Evolutionary conservation across 1,284 basidiomycete species (phyloP).

Genomic region (Moesziomyces antarcticus): DNA sequence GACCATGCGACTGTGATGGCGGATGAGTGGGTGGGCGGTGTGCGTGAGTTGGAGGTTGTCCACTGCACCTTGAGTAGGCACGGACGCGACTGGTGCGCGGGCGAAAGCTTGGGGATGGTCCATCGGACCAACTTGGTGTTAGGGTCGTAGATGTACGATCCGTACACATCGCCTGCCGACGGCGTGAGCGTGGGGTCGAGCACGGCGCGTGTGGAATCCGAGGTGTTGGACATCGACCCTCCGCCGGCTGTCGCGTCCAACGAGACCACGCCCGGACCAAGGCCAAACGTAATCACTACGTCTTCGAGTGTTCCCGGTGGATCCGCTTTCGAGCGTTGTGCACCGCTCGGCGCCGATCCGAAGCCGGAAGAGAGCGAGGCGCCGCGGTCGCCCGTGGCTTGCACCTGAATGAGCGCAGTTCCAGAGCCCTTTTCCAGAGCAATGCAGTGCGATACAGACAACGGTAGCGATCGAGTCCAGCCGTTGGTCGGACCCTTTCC

Average conservation of each 20-base stretch:
- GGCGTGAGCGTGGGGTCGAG: conserved; percentile 8
- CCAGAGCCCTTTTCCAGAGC: conserved; percentile 23
- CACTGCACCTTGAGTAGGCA: conserved; percentile 42
- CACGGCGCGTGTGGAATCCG: not conserved
- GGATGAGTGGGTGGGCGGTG: conserved; percentile 73
- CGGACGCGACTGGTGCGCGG: conserved; percentile 10
- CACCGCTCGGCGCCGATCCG: not conserved
- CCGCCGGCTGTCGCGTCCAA: conserved; percentile 49
- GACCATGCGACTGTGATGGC: conserved; percentile 79
- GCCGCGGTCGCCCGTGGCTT: conserved; percentile 11
- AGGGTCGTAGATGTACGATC: conserved; percentile 54
- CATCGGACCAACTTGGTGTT: conserved; percentile 44
- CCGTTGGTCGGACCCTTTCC: conserved; percentile 30
- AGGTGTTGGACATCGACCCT: conserved; percentile 10
- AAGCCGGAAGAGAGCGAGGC: conserved; percentile 4
- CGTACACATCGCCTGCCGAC: conserved; percentile 21
- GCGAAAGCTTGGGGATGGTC: conserved; percentile 38
- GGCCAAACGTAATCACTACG: conserved; percentile 49
- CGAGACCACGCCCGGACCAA: conserved; percentile 49
- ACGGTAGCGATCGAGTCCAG: conserved; percentile 21
- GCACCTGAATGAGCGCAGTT: conserved; percentile 25
- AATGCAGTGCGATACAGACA: conserved; percentile 19
- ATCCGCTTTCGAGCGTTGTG: conserved; percentile 8
- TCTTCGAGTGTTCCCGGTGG: conserved; percentile 35
- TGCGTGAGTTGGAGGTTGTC: conserved; percentile 17